Base-by-base conservation (phyloP, 2,329 filamentous ascomycete species). In the Exophiala bonariae region DNA sequence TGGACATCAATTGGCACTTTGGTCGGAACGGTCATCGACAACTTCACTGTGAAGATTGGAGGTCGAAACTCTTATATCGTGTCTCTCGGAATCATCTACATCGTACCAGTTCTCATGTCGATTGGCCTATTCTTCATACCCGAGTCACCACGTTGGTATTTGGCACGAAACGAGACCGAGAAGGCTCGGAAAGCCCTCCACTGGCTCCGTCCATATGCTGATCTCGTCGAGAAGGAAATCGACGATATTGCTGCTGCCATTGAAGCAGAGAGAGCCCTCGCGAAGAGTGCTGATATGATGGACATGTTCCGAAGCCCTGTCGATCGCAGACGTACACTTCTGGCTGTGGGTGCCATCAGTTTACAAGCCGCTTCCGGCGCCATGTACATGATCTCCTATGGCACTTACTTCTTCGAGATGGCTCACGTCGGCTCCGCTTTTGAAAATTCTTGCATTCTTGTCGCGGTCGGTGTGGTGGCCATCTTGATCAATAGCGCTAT, bases 381-480 rank as follows among this genome's bases (percentile, higher is more conserved):
- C 14, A 80, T 79, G 75, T 80, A 76, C 44, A 71, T 81, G 55
- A 79, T 81, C 31, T 76, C 74, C 1, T 79, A 77, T 54, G 71
- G 72, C 18, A 81, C 78, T 1, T 82, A 82, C 61, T 82, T 82
- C 68, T 79, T 82, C 59, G 71, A 76, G 56, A 81, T 81, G 74
- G 77, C 79, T 28, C 69, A 74, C 36, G 75, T 82, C 3, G 69
- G 74, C 26, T 70, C 77, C 39, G 71, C 78, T 7, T 82, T 82
- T 59, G 73, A 76, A 56, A 81, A 81, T 63, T 68, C 73, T 11
- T 80, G 79, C 58, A 78, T 81, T 36, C 68, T 81, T 11, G 74
- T 68, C 22, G 72, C 71, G 5, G 71, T 80, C 38, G 78, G 78
- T 13, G 77, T 80, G 14, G 59, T 76, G n/a, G 77, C 77, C 9